phyloP scores from a whole-genome alignment of 2,329 filamentous ascomycete species.

The Ascochyta fabae region DNA sequence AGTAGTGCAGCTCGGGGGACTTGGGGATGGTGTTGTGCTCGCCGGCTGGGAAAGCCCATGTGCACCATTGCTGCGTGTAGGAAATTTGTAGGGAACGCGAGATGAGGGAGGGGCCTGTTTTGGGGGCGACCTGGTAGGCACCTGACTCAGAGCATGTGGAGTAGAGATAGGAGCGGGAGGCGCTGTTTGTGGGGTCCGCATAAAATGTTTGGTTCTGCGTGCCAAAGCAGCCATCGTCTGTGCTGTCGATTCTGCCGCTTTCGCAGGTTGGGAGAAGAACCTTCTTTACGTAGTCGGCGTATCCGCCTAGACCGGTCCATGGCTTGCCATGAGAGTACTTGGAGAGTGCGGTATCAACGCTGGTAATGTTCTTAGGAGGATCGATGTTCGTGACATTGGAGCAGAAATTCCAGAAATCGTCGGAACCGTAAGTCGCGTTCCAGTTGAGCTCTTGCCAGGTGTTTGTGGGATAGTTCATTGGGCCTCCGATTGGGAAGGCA shows the following conservation, averaged over 20 bases:
- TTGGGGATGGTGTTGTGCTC: constrained; percentile 54
- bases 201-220: constrained; percentile 54
- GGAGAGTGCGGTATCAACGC: constrained; percentile 55
- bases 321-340: constrained; percentile 58
- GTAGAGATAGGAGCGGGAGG: constrained; percentile 57
- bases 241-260: constrained; percentile 52
- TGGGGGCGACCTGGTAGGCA: constrained; percentile 57
- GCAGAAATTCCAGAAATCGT: constrained; percentile 62
- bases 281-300: constrained; percentile 59
- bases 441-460: constrained; percentile 65
- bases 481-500: constrained; percentile 55
- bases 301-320: constrained; percentile 60
- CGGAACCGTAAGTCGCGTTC: constrained; percentile 49
- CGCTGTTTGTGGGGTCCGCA: constrained; percentile 52
- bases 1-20: constrained; percentile 51
- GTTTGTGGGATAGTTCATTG: constrained; percentile 57
- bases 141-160: constrained; percentile 59
- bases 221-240: constrained; percentile 53
- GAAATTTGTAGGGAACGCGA: constrained; percentile 56
- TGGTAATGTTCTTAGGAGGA: constrained; percentile 52
- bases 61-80: constrained; percentile 64
- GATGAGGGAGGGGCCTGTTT: constrained; percentile 54
- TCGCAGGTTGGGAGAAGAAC: constrained; percentile 54
- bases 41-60: constrained; percentile 60
- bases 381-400: constrained; percentile 58